Conservation (phyloP, 1,284 basidiomycete genomes). For the Austroboletus rostrupii region DNA sequence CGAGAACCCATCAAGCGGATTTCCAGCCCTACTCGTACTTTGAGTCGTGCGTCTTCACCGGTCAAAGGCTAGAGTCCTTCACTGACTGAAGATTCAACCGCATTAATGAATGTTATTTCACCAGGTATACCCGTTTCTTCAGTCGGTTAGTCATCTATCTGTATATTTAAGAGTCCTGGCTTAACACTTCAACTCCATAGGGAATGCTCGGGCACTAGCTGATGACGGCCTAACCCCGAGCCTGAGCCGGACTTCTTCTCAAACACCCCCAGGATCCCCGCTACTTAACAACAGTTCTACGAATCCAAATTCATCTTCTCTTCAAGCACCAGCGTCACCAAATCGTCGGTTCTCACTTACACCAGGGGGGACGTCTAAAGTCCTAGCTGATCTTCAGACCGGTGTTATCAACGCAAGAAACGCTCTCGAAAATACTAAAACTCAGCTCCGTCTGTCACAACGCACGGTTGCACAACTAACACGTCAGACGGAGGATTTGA, state of each 20-base stretch:
- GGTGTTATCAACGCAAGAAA: conserved; percentile 76
- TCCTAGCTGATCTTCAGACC: conserved; percentile 77
- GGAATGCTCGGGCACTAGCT: conserved; percentile 75
- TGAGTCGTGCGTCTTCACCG: conserved; percentile 63
- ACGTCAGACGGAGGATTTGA: conserved; percentile 79
- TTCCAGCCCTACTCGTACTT: conserved; percentile 69
- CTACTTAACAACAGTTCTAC: conserved; percentile 20
- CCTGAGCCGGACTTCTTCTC: conserved; percentile 29
- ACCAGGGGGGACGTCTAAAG: conserved; percentile 77
- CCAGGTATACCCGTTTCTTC: conserved; percentile 77
- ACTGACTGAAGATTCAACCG: conserved; percentile 25
- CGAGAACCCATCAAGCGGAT: conserved; percentile 47
- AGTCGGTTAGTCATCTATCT: conserved; percentile 53
- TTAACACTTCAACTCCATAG: conserved; percentile 38
- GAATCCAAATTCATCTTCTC: conserved; percentile 24
- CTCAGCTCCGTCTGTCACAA: conserved; percentile 73
- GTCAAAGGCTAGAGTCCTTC: conserved; percentile 24
- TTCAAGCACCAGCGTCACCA: conserved; percentile 41
- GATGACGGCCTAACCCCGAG: conserved; percentile 55
- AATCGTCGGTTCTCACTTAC: conserved; percentile 58
- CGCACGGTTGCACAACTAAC: conserved; percentile 76
- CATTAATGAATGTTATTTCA: conserved; percentile 20
- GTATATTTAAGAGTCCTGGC: conserved; percentile 9
- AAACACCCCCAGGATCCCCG: conserved; percentile 25
- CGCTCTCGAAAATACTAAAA: conserved; percentile 79